Conservation (phyloP, 2,329 filamentous ascomycete genomes). For the Beauveria caledonica region DNA sequence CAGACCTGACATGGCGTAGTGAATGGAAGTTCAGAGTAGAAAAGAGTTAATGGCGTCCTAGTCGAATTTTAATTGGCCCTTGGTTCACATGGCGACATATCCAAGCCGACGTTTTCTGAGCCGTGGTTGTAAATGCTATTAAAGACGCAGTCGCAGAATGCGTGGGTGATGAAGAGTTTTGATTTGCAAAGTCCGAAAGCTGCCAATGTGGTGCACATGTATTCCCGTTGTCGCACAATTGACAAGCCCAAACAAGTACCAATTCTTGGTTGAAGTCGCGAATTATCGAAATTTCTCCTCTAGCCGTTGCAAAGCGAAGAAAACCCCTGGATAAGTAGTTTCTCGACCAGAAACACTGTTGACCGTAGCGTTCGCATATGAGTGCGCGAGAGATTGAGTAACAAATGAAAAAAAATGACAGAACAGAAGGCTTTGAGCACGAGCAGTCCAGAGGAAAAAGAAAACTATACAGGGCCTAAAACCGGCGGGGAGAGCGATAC, state of each 20-base stretch:
- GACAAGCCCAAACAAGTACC: constrained; percentile 28
- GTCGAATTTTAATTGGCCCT: constrained; percentile 20
- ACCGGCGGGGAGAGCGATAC: not conserved
- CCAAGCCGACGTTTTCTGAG: constrained; percentile 26
- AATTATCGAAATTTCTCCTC: constrained; percentile 23
- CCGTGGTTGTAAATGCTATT: constrained; percentile 27
- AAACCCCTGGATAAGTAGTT: constrained; percentile 29
- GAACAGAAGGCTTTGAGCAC: constrained; percentile 5
- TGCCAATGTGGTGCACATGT: constrained; percentile 31
- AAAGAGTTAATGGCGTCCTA: constrained; percentile 7
- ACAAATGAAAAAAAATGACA: constrained; percentile 20
- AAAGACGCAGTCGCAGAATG: constrained; percentile 29
- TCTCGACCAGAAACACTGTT: constrained; percentile 19
- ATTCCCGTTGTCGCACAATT: constrained; percentile 29
- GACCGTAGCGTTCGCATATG: not conserved
- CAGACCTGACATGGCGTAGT: not conserved
- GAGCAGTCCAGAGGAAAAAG: not conserved
- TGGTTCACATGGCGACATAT: constrained; percentile 25
- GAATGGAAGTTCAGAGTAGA: not conserved
- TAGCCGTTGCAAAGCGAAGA: constrained; percentile 30
- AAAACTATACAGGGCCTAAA: constrained; percentile 10
- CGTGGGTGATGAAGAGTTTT: constrained; percentile 31
- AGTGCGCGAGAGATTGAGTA: constrained; percentile 8
- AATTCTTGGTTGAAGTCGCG: constrained; percentile 24
- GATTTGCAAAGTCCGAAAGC: constrained; percentile 33